phyloP scores from a whole-genome alignment of 2,329 filamentous ascomycete genomes.

The Juglanconis juglandina region DNA sequence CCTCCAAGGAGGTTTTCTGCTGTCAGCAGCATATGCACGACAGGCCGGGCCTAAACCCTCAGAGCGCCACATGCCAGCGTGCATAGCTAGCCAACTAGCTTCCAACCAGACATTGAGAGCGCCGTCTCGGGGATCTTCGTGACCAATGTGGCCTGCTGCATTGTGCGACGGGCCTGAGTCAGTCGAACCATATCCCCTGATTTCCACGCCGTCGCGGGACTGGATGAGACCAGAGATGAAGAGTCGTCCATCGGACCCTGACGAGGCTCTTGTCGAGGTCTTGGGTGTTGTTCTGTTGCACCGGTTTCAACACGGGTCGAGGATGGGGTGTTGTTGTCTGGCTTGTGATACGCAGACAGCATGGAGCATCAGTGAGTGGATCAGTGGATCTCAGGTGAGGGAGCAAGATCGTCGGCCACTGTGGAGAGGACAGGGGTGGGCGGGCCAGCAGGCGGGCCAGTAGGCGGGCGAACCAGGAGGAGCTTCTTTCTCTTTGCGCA shows the following conservation, averaged over 20 bases:
- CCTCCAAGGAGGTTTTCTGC: too few species aligned
- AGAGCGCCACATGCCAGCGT: not conserved
- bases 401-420: not conserved
- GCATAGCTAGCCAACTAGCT: not conserved
- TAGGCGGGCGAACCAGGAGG: too few species aligned
- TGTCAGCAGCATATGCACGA: too few species aligned
- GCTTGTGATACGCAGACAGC: not conserved
- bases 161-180: slow-evolving; percentile 15
- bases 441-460: too few species aligned
- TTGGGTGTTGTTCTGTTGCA: not conserved
- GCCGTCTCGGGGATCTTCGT: not conserved
- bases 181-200: slow-evolving; percentile 1
- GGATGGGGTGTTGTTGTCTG: not conserved
- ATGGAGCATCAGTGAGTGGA: not conserved
- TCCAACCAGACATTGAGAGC: too few species aligned
- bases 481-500: too few species aligned
- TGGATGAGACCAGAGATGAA: not conserved
- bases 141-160: slow-evolving; percentile 15
- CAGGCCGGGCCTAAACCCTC: too few species aligned
- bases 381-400: not conserved
- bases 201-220: not conserved
- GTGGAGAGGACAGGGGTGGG: not conserved
- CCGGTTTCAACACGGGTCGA: not conserved
- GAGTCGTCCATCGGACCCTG: not conserved
- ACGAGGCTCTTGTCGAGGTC: not conserved